Conservation (phyloP, 805 yeast genomes). For the Jamesozyma hellenica region DNA sequence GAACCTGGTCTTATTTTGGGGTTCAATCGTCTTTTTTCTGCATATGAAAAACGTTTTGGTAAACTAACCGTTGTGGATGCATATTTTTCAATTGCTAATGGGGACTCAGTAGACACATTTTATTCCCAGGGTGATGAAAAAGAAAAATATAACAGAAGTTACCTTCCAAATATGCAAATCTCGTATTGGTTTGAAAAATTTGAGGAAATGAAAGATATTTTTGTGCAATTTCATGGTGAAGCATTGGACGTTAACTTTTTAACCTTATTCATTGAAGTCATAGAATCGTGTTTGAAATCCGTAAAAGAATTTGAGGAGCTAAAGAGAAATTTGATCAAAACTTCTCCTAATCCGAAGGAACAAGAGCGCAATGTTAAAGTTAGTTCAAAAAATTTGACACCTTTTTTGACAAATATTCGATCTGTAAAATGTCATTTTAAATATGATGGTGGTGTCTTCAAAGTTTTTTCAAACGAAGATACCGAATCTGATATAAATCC, state of each 20-base stretch:
- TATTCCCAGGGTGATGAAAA: constrained; percentile 39
- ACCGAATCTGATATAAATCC: constrained; percentile 35
- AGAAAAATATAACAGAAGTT: constrained; percentile 48
- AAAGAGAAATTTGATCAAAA: constrained; percentile 12
- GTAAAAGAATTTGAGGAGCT: constrained; percentile 34
- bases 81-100: constrained; percentile 62
- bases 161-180: constrained; percentile 58
- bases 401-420: constrained; percentile 19
- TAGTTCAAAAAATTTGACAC: constrained; percentile 9
- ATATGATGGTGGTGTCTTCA: constrained; percentile 63
- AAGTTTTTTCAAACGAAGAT: constrained; percentile 31
- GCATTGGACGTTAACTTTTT: constrained; percentile 55
- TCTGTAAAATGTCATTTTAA: constrained; percentile 43
- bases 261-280: constrained; percentile 43
- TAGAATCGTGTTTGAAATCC: constrained; percentile 46
- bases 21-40: constrained; percentile 60
- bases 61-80: constrained; percentile 60
- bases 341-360: not conserved
- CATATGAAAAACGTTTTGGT: constrained; percentile 52
- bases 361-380: not conserved
- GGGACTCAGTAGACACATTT: constrained; percentile 40
- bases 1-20: constrained; percentile 74
- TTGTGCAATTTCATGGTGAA: constrained; percentile 53
- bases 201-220: constrained; percentile 35
- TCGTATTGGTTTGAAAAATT: constrained; percentile 22